Percentiles rank a stretch among this genome's conserved stretches.
phyloP scores from a whole-genome alignment of 208 protist genomes.

The Wallacemonas sp. region DNA sequence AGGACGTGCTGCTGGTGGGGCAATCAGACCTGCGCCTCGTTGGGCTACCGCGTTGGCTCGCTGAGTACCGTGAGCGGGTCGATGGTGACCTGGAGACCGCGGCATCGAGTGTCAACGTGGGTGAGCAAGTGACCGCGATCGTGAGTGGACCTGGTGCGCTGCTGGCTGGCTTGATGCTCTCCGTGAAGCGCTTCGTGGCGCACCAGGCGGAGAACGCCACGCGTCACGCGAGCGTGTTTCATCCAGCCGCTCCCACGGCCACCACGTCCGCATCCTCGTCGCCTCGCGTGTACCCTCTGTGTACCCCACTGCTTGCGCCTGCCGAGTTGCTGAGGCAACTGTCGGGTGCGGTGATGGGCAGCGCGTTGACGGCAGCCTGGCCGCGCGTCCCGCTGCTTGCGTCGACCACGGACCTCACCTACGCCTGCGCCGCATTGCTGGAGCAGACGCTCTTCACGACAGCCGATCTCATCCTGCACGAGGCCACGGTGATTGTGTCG shows the following conservation, averaged over 20 bases:
- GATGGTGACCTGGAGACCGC: background rate
- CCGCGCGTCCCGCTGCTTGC: conserved; percentile 20
- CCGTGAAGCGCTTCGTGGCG: background rate
- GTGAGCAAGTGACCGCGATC: background rate
- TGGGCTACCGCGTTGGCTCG: background rate
- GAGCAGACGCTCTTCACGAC: conserved; percentile 21
- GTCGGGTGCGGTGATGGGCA: background rate
- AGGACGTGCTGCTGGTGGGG: conserved; percentile 1
- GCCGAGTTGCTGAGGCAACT: conserved; percentile 21
- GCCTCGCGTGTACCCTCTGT: conserved; percentile 1
- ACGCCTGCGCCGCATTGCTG: conserved; percentile 20
- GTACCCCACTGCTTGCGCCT: conserved; percentile 11
- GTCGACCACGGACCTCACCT: conserved; percentile 16
- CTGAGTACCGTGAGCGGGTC: background rate
- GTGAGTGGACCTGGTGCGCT: background rate
- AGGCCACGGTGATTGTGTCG: conserved; percentile 15
- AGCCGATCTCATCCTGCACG: conserved; percentile 18
- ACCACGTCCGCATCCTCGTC: background rate
- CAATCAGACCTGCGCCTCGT: background rate
- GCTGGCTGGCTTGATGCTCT: background rate
- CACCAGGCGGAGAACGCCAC: conserved; percentile 1
- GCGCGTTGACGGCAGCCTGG: conserved; percentile 5
- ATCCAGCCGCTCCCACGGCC: background rate
- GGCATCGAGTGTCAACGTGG: background rate
- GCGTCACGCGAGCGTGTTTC: background rate